Conservation (phyloP, 441 rosid species). For the Aleurites moluccanus region DNA sequence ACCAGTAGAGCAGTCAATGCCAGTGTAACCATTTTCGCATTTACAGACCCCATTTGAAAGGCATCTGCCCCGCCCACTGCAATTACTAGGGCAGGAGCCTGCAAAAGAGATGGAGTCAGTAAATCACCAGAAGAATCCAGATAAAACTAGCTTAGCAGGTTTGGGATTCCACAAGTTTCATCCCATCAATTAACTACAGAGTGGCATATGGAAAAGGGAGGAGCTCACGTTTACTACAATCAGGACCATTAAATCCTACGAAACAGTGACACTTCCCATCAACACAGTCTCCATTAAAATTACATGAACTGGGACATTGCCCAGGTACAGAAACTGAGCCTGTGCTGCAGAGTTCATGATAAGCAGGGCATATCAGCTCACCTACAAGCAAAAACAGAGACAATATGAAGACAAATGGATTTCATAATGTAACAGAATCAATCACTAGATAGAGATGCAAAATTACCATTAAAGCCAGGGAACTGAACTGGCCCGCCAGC, state of each 20-base stretch:
- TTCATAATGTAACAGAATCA: neutral
- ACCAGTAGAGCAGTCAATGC: constrained; percentile 96
- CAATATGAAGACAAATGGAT: constrained; percentile 13
- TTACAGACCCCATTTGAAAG: constrained; percentile 66
- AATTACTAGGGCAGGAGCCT: constrained; percentile 90
- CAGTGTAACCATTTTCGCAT: constrained; percentile 80
- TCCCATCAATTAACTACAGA: neutral
- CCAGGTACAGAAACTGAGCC: constrained; percentile 55
- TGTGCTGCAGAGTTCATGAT: constrained; percentile 80
- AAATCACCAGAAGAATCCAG: constrained; percentile 2
- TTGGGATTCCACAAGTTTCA: neutral
- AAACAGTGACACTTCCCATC: constrained; percentile 86
- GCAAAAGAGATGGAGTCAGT: constrained; percentile 12
- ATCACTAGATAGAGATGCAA: constrained; percentile 17
- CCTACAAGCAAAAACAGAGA: constrained; percentile 47
- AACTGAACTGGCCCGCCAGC: constrained; percentile 90
- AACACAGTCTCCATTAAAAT: constrained; percentile 88
- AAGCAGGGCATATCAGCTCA: constrained; percentile 85
- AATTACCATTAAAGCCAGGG: constrained; percentile 86
- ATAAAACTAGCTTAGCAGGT: neutral
- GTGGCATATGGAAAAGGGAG: constrained; percentile 11
- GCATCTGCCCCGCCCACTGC: constrained; percentile 81
- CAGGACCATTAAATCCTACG: constrained; percentile 88
- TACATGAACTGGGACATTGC: constrained; percentile 77
- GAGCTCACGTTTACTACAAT: constrained; percentile 81